A percentile compares a stretch with the other conserved stretches of the same genome.
phyloP scores from a whole-genome alignment of 305 asterid genomes.

The Fraxinus dipetala region DNA sequence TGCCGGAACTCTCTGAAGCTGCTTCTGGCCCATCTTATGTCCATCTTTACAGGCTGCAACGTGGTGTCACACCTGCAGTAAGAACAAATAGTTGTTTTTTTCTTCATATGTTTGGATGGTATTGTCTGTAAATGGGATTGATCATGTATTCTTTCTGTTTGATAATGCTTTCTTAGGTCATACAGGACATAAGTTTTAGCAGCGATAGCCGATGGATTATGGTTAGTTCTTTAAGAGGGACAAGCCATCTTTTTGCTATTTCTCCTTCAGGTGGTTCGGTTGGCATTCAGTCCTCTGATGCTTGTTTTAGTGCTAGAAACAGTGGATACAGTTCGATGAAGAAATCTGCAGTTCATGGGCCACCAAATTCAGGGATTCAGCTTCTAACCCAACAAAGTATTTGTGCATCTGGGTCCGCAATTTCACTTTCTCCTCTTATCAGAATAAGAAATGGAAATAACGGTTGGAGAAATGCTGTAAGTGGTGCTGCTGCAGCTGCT shows the following conservation, averaged over 20 bases:
- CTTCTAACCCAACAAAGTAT: conserved; percentile 50
- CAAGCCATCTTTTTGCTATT: conserved; percentile 80
- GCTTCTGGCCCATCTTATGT: conserved; percentile 56
- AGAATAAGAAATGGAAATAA: conserved; percentile 63
- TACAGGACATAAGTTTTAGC: conserved; percentile 91
- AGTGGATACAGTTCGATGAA: conserved; percentile 31
- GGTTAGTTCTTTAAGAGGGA: conserved; percentile 84
- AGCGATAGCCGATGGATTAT: conserved; percentile 78
- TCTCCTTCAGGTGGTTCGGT: conserved; percentile 69
- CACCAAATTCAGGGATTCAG: conserved; percentile 45
- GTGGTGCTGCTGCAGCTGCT: conserved; percentile 86
- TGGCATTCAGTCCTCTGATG: conserved; percentile 43
- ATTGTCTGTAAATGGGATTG: not conserved
- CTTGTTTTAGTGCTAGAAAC: conserved; percentile 36
- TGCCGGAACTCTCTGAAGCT: conserved; percentile 45
- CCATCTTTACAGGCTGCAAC: conserved; percentile 85
- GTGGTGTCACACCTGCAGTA: conserved; percentile 92
- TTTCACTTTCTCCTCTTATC: conserved; percentile 51
- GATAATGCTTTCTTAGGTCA: conserved; percentile 52
- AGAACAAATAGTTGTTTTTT: conserved; percentile 26
- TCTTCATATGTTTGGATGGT: not conserved
- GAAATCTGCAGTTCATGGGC: conserved; percentile 31
- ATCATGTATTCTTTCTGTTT: not conserved
- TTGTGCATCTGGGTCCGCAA: conserved; percentile 46
- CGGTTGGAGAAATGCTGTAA: conserved; percentile 68